Evolutionary conservation across 2,329 filamentous ascomycete genomes (phyloP), one percentile per base, ranked within the genome.

Genomic region (Fusarium mundagurra): DNA sequence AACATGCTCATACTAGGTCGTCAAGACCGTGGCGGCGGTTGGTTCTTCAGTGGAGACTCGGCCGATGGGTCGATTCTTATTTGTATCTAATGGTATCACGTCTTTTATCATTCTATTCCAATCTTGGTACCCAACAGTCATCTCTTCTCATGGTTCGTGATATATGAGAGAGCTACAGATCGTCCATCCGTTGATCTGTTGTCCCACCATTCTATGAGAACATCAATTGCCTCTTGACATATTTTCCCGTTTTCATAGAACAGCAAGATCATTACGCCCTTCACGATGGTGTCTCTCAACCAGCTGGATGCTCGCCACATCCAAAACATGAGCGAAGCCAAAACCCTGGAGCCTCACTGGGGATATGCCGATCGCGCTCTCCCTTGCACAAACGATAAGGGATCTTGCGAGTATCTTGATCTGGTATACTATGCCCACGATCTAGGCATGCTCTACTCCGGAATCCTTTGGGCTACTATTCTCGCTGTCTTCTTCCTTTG

Each of bases 391-490:
- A 86, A 82, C 76, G 86, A 87, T 64, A 73, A 81, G 18, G 86
- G 85, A n/a, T 85, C 85, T 13, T 88, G 86, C 78, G 83, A 77
- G 33, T 87, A 88, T 75, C 85, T 89, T 55, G 87, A 89, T 67
- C 81, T 84, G 39, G 86, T 89, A 53, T 89, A 89, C 69, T 69
- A 72, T 31, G 80, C 84, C 20, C 87, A 89, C 76, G 87, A 88
- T 66, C 61, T 81, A 12, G 82, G 86, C 27, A 88, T 89, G 84
- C 72, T 88, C 41, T 89, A 88, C 77, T 81, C 81, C 2, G 87
- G 86, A 50, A 85, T 88, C 50, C 74, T 89, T 36, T 89, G 87
- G 87, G 79, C 83, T 8, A 84, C 84, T 10, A 79, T 88, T 48
- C 76, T 81, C 50, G 85, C 81, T 24, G 79, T 88, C 54, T 69